A percentile compares a stretch with the other conserved stretches of the same genome.
These are phyloP conservation scores for Brassica cretica DNA, from an alignment of 345 rosid species.

Conservation along the genomic window DNA sequence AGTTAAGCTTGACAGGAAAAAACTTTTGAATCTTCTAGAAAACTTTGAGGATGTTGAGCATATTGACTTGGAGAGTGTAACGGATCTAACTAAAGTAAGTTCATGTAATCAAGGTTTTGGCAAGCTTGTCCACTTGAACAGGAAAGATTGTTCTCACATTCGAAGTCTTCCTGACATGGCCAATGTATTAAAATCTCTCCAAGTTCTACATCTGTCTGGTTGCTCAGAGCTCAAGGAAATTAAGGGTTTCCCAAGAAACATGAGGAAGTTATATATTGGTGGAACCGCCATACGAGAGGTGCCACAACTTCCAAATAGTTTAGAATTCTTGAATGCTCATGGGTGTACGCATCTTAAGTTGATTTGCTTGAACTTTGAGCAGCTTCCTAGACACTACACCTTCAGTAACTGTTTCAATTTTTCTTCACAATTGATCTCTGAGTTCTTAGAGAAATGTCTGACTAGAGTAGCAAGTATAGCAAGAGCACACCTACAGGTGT, in stretches of 20 bases:
- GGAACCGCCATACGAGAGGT: neutral
- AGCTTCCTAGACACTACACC: neutral
- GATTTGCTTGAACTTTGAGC: neutral
- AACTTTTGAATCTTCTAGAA: constrained; percentile 5
- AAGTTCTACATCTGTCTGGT: constrained; percentile 25
- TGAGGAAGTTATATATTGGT: constrained; percentile 26
- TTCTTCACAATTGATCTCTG: neutral
- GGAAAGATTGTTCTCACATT: constrained; percentile 12
- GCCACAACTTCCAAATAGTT: constrained; percentile 23
- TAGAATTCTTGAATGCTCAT: constrained; percentile 16
- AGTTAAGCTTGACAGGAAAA: neutral
- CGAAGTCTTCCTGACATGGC: constrained; percentile 16
- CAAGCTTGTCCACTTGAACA: constrained; percentile 12
- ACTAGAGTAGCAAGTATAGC: neutral
- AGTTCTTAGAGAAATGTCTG: neutral
- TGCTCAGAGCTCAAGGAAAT: constrained; percentile 2
- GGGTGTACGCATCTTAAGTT: constrained; percentile 6
- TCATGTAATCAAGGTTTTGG: neutral
- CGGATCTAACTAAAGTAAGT: neutral
- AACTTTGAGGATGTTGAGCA: neutral
- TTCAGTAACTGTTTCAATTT: constrained; percentile 38
- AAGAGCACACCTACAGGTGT: neutral
- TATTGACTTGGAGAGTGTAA: constrained; percentile 18
- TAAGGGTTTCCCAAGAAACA: constrained; percentile 16
- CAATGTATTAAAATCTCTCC: constrained; percentile 15